phyloP scores from a whole-genome alignment of 2,329 filamentous ascomycete genomes.

The Aplosporella prunicola region DNA sequence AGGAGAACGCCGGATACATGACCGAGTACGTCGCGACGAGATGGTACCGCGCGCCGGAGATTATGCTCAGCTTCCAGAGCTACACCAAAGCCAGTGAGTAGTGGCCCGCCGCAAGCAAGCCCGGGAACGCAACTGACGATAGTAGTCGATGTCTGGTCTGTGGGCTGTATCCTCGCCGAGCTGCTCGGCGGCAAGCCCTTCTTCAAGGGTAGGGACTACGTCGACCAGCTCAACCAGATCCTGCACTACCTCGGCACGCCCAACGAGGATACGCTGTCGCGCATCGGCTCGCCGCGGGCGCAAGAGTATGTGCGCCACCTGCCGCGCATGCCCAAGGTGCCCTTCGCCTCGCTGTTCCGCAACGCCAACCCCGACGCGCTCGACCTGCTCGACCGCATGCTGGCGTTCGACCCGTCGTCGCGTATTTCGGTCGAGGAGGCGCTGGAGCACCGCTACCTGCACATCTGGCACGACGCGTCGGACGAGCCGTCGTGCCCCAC shows the following conservation, averaged over 20 bases:
- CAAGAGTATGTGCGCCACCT: constrained; percentile 98
- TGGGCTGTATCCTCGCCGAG: constrained; percentile 94
- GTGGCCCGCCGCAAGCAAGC: constrained; percentile 12
- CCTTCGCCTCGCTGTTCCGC: constrained; percentile 81
- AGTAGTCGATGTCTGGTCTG: constrained; percentile 95
- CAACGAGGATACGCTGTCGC: constrained; percentile 84
- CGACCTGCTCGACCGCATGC: constrained; percentile 91
- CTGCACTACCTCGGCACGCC: constrained; percentile 95
- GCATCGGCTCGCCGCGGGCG: constrained; percentile 89
- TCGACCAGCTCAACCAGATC: constrained; percentile 99
- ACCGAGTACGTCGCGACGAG: constrained; percentile 97
- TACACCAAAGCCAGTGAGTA: constrained; percentile 99
- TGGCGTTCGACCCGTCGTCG: constrained; percentile 89
- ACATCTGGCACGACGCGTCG: constrained; percentile 96
- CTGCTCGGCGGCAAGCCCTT: constrained; percentile 92
- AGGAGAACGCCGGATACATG: constrained; percentile 99
- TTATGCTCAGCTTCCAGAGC: constrained; percentile 99
- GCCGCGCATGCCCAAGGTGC: constrained; percentile 86
- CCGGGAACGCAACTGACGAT: too few relatives aligned
- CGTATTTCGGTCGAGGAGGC: constrained; percentile 92
- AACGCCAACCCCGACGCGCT: constrained; percentile 93
- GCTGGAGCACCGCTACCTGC: constrained; percentile 89
- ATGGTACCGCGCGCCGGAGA: constrained; percentile 98
- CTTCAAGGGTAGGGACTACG: constrained; percentile 98
- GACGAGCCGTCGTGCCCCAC: constrained; percentile 91